These are phyloP conservation scores for Penicillium freii DNA, from an alignment of 2,329 filamentous ascomycete species.

Conservation along the genomic window DNA sequence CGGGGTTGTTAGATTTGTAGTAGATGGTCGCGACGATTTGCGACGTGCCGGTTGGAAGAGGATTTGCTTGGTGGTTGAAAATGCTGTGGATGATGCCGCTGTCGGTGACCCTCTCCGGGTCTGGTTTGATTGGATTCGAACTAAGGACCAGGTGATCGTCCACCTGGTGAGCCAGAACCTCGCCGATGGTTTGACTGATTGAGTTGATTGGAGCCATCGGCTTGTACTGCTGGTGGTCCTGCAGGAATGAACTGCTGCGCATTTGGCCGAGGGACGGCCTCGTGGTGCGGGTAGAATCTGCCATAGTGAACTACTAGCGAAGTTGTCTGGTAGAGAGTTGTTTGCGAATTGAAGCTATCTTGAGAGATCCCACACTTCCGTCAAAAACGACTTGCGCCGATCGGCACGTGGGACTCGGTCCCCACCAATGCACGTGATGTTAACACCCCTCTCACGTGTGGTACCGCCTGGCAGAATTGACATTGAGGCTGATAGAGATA, in stretches of 20 bases:
- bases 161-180: conserved; percentile 35
- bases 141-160: conserved; percentile 33
- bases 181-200: conserved; percentile 36
- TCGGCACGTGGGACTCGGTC: conserved; percentile 8
- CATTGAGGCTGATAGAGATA: not conserved
- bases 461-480: conserved; percentile 3
- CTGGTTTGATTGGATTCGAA: conserved; percentile 39
- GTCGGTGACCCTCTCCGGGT: conserved; percentile 43
- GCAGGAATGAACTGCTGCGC: conserved; percentile 46
- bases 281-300: conserved; percentile 31
- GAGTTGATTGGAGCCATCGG: conserved; percentile 35
- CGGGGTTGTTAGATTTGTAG: conserved; percentile 46
- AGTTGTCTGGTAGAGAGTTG: not conserved
- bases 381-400: conserved; percentile 6
- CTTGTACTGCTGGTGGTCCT: conserved; percentile 51
- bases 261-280: conserved; percentile 47
- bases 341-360: not conserved
- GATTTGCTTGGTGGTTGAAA: conserved; percentile 43
- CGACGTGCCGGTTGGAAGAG: conserved; percentile 40
- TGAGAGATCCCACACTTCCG: conserved; percentile 3
- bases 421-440: not conserved
- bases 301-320: conserved; percentile 23
- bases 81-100: conserved; percentile 49
- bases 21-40: conserved; percentile 50
- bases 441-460: not conserved